A percentile compares a stretch with the other conserved stretches of the same genome.
Conservation (phyloP, 306 rosid species). For the Prunus kanzakura region DNA sequence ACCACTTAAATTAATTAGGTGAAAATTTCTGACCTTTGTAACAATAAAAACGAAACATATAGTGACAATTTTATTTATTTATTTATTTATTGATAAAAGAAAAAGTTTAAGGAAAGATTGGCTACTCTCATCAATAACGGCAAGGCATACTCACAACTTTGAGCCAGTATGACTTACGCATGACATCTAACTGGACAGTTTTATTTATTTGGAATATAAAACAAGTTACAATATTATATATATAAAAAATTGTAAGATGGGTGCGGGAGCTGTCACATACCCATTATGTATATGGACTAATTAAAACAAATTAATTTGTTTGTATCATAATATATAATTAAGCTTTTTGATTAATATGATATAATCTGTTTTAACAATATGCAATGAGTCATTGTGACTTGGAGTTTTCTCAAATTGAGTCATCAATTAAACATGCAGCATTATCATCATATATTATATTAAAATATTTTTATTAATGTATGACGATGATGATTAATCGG, state of each 20-base stretch:
- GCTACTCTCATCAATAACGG: accelerated
- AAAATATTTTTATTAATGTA: neutral
- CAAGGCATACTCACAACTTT: accelerated
- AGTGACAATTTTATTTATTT: neutral
- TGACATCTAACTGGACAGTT: neutral
- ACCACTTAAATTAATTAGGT: neutral
- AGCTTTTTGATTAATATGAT: neutral
- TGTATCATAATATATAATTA: neutral
- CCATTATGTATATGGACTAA: neutral
- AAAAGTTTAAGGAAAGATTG: accelerated
- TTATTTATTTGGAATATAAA: neutral
- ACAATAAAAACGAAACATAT: neutral
- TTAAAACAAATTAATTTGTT: constrained; percentile 1
- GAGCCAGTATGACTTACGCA: accelerated
- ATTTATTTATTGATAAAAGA: too few relatives aligned
- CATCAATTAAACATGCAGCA: neutral
- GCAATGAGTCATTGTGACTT: neutral
- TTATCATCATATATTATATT: neutral
- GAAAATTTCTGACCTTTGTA: neutral
- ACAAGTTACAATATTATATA: neutral
- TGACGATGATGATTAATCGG: neutral
- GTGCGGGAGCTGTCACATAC: neutral
- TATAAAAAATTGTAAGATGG: neutral
- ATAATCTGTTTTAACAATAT: neutral
- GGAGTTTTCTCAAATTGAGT: constrained; percentile 13